Base-by-base conservation (phyloP, 192 early-diverging fungal genomes). In the Backusella parvicylindrica region DNA sequence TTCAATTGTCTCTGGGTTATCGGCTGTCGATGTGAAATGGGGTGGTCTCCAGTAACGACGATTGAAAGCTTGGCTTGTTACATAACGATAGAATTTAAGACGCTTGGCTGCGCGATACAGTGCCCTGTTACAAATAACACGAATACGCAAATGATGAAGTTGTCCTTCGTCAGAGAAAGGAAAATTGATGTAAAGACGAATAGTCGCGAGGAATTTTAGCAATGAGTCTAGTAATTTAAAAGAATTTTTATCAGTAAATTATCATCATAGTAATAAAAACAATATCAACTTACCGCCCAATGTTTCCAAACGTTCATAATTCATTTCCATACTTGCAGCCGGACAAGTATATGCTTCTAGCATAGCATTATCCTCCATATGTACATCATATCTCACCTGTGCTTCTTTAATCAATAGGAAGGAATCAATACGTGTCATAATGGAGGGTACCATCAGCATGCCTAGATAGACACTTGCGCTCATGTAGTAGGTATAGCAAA, bases 221-320 rank as follows among this genome's bases (percentile, higher is more conserved):
- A 95, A 92, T 28, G 95, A 91, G 75, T 98, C 77, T 76, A 30
- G 2, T 18, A 50, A 40, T 32, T 28, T 16, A 73, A 15, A 35
- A 23, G 33, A 23, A 16, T 35, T 1, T 43, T n/a, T 21, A 33
- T 8, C 2, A 28, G 6, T 33, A n/a, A n/a, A n/a, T n/a, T n/a
- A n/a, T n/a, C n/a, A n/a, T n/a, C n/a, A n/a, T n/a, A n/a, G n/a
- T n/a, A n/a, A n/a, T n/a, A n/a, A n/a, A n/a, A n/a, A n/a, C n/a
- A n/a, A n/a, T n/a, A n/a, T n/a, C n/a, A n/a, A 15, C 15, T 76
- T 70, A 76, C 75, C 96, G 8, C 97, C 97, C 16, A 97, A 83
- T 6, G 92, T 90, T 83, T 98, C 96, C 0, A 96, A 80, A 0
- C 97, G 92, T 81, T 98, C 94, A 77, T 98, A 97, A 77, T 93